Conservation (phyloP, 805 yeast species). For the Metschnikowia gelsemii region DNA sequence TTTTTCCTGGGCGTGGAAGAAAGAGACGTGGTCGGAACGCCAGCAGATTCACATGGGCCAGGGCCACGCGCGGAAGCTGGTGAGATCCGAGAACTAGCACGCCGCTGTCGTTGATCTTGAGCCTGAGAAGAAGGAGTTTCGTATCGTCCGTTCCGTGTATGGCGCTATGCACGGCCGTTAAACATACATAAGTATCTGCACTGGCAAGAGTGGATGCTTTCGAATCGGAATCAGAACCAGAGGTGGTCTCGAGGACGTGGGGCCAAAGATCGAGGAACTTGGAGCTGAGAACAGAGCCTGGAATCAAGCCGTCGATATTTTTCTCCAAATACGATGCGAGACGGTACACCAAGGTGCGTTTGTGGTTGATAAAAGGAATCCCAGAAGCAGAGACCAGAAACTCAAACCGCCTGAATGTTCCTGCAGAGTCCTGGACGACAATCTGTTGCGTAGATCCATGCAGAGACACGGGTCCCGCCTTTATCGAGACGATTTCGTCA, state of each 20-base stretch:
- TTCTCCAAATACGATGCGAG: conserved; percentile 31
- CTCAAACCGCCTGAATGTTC: conserved; percentile 34
- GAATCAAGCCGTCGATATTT: conserved; percentile 47
- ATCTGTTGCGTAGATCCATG: conserved; percentile 47
- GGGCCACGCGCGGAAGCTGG: conserved; percentile 47
- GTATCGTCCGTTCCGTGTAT: conserved; percentile 20
- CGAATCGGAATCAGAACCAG: no score
- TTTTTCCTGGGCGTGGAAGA: conserved; percentile 56
- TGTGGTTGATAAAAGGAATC: conserved; percentile 27
- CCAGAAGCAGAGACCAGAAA: conserved; percentile 33
- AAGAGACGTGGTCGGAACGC: conserved; percentile 45
- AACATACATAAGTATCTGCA: conserved; percentile 15
- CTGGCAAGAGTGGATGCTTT: no score
- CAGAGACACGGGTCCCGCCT: conserved; percentile 50
- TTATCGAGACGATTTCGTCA: conserved; percentile 58
- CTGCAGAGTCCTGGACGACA: conserved; percentile 46
- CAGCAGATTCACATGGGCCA: conserved; percentile 15
- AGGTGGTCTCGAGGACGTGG: no score
- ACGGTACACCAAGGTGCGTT: conserved; percentile 31
- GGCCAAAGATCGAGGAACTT: conserved; percentile 63
- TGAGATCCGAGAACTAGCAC: conserved; percentile 63
- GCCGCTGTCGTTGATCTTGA: conserved; percentile 51
- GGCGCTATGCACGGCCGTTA: conserved; percentile 17
- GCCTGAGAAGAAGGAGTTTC: conserved; percentile 50
- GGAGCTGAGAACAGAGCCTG: conserved; percentile 49